A percentile compares a stretch with the other conserved stretches of the same genome.
Conservation (phyloP, 495 filamentous ascomycete species). For the Aspergillus hancockii region DNA sequence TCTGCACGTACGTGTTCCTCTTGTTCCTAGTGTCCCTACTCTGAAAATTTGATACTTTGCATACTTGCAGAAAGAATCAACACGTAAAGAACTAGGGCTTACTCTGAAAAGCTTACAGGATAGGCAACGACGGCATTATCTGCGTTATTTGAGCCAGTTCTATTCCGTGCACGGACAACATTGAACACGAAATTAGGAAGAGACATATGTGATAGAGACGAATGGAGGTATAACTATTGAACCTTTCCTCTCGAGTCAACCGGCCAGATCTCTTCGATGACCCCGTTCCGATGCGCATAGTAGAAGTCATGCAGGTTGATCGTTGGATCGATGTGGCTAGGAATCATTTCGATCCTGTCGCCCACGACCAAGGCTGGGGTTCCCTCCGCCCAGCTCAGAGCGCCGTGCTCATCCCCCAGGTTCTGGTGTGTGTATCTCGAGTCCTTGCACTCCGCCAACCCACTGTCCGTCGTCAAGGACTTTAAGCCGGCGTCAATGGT, state of each 20-base stretch:
- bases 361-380: slow-evolving; percentile 29
- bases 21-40: too few species aligned
- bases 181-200: too few species aligned
- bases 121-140: too few species aligned
- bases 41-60: too few species aligned
- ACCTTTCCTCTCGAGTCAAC: slow-evolving; percentile 43
- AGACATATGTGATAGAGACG: too few species aligned
- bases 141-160: too few species aligned
- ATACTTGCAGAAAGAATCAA: too few species aligned
- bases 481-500: slow-evolving; percentile 40
- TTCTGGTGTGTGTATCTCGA: slow-evolving; percentile 32
- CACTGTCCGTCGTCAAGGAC: slow-evolving; percentile 42
- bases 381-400: slow-evolving; percentile 32
- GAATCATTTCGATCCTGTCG: slow-evolving; percentile 40
- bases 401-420: slow-evolving; percentile 41
- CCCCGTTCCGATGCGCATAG: slow-evolving; percentile 32
- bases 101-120: too few species aligned
- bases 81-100: too few species aligned
- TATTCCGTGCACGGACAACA: too few species aligned
- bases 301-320: slow-evolving; percentile 43
- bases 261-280: slow-evolving; percentile 40
- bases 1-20: too few species aligned
- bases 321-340: slow-evolving; percentile 43
- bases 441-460: slow-evolving; percentile 40
- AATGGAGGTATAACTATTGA: too few species aligned